Base-by-base conservation (phyloP, 2,329 filamentous ascomycete genomes). In the Colletotrichum tamarilloi region DNA sequence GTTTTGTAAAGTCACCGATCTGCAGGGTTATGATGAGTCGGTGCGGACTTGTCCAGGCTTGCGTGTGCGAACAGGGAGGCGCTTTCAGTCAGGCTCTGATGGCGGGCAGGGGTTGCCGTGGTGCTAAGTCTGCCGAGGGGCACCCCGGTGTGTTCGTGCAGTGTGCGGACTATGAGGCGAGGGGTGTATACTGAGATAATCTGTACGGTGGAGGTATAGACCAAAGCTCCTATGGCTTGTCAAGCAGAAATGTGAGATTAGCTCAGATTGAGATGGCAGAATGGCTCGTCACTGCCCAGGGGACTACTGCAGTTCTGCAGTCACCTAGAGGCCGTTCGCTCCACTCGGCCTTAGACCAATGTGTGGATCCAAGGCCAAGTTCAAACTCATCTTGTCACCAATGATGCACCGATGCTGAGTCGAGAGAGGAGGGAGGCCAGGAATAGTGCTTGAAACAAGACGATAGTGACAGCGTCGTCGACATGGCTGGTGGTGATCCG, bases 371-470 rank as follows among this genome's bases (percentile, higher is more conserved):
- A 57, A 68, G 60, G 57, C 72, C 60, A 57, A 68, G 60, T 53
- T 75, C 64, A 68, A 66, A 68, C 68, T 56, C 62, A 60, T 66
- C 59, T 58, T 74, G 68, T 73, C 72, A 73, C 72, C 74, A 72
- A 64, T 62, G 56, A 62, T 73, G 69, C 69, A 38, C 53, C 53
- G 49, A 63, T 73, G 64, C 69, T 65, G 63, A 64, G 62, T 69
- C 60, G 72, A 60, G 66, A 52, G 57, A 32, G 53, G 60, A 75
- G 49, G 71, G 42, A 35, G 53, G 66, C 68, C 74, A 75, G 72
- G 65, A 73, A 75, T 72, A 75, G 72, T 57, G 72, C 74, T 75
- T 75, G 72, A 75, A 75, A 75, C 74, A 72, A 67, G 53, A 66
- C 67, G 74, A 69, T 69, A 75, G 72, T 57, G 72, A 71, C 64